Percentiles rank a stretch among this genome's conserved stretches.
Evolutionary conservation across 2,329 filamentous ascomycete species (phyloP).

Genomic region (Magnaporthiopsis incrustans): DNA sequence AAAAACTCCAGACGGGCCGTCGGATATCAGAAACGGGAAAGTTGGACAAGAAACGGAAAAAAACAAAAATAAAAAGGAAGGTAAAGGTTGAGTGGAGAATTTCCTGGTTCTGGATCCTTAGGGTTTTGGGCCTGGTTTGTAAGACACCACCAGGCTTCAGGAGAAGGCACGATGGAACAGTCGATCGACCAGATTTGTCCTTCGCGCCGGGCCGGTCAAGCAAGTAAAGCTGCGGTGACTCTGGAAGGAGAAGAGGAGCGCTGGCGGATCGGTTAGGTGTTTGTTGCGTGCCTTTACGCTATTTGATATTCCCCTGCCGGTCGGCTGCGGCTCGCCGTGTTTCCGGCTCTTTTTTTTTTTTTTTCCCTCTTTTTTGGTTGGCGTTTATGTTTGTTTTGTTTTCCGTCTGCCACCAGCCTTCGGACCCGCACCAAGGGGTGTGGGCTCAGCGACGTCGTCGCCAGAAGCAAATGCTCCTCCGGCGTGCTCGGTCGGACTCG

Average conservation of each 20-base stretch:
- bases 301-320: not conserved
- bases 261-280: not conserved
- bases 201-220: not conserved
- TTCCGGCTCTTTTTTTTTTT: not conserved
- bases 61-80: conserved; percentile 9
- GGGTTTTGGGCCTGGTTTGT: conserved; percentile 9
- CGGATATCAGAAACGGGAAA: not conserved
- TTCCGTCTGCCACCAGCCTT: not conserved
- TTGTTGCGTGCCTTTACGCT: not conserved
- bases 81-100: conserved; percentile 25
- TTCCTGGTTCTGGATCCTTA: conserved; percentile 6
- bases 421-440: not conserved
- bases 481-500: not conserved
- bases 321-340: not conserved
- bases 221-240: not conserved
- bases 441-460: not conserved
- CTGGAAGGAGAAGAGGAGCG: not conserved
- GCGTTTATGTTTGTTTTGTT: not conserved
- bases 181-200: conserved; percentile 3
- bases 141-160: conserved; percentile 1
- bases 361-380: too few relatives aligned
- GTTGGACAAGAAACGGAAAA: not conserved
- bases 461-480: not conserved
- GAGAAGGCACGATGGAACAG: conserved; percentile 9
- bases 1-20: not conserved